Evolutionary conservation across 306 rosid species (phyloP).

Genomic region (Cicer arietinum): DNA sequence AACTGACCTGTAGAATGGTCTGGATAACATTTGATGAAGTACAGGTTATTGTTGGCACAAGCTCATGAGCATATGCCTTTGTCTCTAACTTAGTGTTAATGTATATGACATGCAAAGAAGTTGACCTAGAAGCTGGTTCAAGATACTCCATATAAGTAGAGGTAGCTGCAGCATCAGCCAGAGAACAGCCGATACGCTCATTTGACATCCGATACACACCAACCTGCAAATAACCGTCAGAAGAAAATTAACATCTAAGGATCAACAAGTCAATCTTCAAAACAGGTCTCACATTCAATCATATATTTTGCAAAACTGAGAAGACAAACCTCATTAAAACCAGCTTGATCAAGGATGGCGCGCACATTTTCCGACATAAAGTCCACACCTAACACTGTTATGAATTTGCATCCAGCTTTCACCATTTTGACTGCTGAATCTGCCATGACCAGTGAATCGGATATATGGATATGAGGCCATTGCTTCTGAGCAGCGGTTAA

Average conservation of each 20-base stretch:
- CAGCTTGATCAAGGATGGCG: slow-evolving; percentile 99
- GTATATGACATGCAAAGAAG: slow-evolving; percentile 89
- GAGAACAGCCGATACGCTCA: slow-evolving; percentile 89
- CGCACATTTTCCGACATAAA: slow-evolving; percentile 99
- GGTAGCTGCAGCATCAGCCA: slow-evolving; percentile 94
- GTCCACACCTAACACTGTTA: slow-evolving; percentile 93
- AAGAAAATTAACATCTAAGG: slow-evolving; percentile 37
- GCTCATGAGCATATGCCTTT: slow-evolving; percentile 92
- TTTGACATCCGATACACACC: slow-evolving; percentile 90
- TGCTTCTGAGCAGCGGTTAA: slow-evolving; percentile 92
- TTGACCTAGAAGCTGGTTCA: slow-evolving; percentile 68
- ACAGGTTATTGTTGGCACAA: slow-evolving; percentile 98
- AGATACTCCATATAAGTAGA: slow-evolving; percentile 85
- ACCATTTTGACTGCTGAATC: slow-evolving; percentile 92
- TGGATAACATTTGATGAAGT: slow-evolving; percentile 97
- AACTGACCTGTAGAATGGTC: slow-evolving; percentile 85
- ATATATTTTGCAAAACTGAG: too few species aligned
- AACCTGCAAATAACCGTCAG: slow-evolving; percentile 64
- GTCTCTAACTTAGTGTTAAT: slow-evolving; percentile 92
- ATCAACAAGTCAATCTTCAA: not conserved
- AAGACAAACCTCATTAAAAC: slow-evolving; percentile 66
- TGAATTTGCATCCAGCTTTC: slow-evolving; percentile 80
- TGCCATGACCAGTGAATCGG: slow-evolving; percentile 98
- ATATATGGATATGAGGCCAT: slow-evolving; percentile 96
- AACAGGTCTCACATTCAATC: too few species aligned